Percentiles rank a stretch among this genome's conserved stretches.
These are phyloP conservation scores for Musa acuminata DNA, from an alignment of 176 grass and related monocot species.

Conservation along the genomic window DNA sequence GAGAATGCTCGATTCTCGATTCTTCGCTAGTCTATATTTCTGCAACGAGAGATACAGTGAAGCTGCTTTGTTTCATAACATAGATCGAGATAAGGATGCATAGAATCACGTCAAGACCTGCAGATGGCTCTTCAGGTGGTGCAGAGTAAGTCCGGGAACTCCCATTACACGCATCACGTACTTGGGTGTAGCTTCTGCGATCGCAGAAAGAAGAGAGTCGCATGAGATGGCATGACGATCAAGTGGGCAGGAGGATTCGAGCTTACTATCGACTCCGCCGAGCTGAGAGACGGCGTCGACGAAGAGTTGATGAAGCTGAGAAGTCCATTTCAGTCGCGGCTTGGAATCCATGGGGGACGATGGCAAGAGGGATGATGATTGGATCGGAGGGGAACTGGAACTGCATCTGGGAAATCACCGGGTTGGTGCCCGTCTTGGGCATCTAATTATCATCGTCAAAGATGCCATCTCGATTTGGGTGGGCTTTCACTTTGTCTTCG, in stretches of 20 bases:
- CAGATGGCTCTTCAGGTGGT: constrained; percentile 93
- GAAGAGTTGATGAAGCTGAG: constrained; percentile 63
- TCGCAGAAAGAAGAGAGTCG: constrained; percentile 6
- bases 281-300: constrained; percentile 52
- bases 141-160: constrained; percentile 64
- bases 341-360: constrained; percentile 20
- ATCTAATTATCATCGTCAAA: constrained; percentile 21
- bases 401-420: neutral
- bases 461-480: constrained; percentile 17
- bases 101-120: constrained; percentile 31
- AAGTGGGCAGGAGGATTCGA: neutral
- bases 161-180: constrained; percentile 62
- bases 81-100: neutral
- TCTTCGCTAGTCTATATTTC: constrained; percentile 66
- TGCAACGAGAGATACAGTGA: constrained; percentile 21
- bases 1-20: constrained; percentile 10
- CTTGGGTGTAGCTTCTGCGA: constrained; percentile 82
- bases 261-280: constrained; percentile 73
- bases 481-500: neutral
- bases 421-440: neutral
- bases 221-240: neutral
- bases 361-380: neutral
- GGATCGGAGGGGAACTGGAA: neutral
- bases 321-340: constrained; percentile 66
- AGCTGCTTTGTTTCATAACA: neutral